A percentile compares a stretch with the other conserved stretches of the same genome.
Evolutionary conservation across 2,329 filamentous ascomycete genomes (phyloP).

Genomic region (Fusarium buxicola): DNA sequence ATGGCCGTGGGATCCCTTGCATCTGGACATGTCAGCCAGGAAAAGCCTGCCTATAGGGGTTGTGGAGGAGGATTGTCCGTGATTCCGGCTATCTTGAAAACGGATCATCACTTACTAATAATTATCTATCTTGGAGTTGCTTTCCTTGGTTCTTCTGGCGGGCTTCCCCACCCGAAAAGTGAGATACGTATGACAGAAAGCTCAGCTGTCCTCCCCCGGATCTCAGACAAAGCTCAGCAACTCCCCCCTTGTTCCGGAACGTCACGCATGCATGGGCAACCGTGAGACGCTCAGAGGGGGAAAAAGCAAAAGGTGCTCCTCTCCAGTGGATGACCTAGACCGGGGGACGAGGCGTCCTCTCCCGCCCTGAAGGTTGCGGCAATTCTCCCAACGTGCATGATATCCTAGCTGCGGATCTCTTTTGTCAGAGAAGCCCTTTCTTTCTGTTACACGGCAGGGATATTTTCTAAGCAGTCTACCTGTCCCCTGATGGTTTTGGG

Average conservation of each 20-base stretch:
- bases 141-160: conserved; percentile 6
- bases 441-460: conserved; percentile 40
- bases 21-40: conserved; percentile 4
- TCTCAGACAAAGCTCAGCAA: conserved; percentile 14
- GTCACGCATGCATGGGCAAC: conserved; percentile 30
- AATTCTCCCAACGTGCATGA: conserved; percentile 30
- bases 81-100: neutral
- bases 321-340: conserved; percentile 2
- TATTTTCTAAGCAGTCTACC: too few relatives aligned
- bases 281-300: conserved; percentile 10
- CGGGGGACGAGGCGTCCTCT: conserved; percentile 18
- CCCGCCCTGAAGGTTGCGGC: conserved; percentile 28
- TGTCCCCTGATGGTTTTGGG: conserved; percentile 4
- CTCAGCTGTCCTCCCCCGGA: conserved; percentile 18
- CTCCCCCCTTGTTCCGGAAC: conserved; percentile 18
- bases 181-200: conserved; percentile 32
- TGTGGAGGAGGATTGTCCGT: neutral
- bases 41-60: neutral
- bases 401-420: conserved; percentile 44
- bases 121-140: conserved; percentile 1
- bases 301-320: conserved; percentile 21
- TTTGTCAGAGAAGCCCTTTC: conserved; percentile 29
- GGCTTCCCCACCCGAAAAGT: conserved; percentile 21
- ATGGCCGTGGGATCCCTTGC: conserved; percentile 22
- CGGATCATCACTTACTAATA: conserved; percentile 4